Evolutionary conservation across 2,329 filamentous ascomycete genomes (phyloP), one percentile per base, ranked within the genome.

Genomic region (Apiospora hydei): DNA sequence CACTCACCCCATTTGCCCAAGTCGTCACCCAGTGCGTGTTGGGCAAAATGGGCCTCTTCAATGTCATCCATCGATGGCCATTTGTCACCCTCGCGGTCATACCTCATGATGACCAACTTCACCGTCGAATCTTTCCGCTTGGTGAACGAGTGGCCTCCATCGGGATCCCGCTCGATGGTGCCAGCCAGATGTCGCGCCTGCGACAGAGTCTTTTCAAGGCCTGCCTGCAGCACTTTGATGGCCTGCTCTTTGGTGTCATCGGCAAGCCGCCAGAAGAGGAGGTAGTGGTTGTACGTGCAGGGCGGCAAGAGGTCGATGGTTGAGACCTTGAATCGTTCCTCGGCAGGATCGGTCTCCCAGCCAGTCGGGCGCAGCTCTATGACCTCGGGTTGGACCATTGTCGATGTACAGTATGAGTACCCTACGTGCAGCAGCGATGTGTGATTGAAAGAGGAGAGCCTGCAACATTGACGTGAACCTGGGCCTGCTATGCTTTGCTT

Each of bases 161-260:
- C 69, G 0, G 76, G 61, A n/a, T 85, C 80, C 51, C 80, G 79
- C 71, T 85, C 84, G 57, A 86, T 83, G 0, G 77, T 80, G 0
- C 83, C 81, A 26, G 80, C 81, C 10, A 84, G 76, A 70, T 85
- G 82, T 2, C 83, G 75, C 0, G 76, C 75, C 70, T 85, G 83
- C 77, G 0, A 86, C 46, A 49, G 76, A 1, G 81, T 83, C 7
- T 74, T 69, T 72, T 80, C 78, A 4, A 82, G 75, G n/a, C 77
- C 80, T 1, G 66, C 70, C 43, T 77, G 77, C n/a, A 82, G 71
- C 8, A 77, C 66, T 0, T 74, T 71, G 38, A 77, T 72, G 0
- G 67, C 51, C 6, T 30, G 10, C 13, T 38, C 46, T 13, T 70
- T 67, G 43, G n/a, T 44, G 3, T 71, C 61, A 7, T 72, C 68